phyloP scores from a whole-genome alignment of 225 moss, liverwort and hornwort genomes.

The Straminergon stramineum region DNA sequence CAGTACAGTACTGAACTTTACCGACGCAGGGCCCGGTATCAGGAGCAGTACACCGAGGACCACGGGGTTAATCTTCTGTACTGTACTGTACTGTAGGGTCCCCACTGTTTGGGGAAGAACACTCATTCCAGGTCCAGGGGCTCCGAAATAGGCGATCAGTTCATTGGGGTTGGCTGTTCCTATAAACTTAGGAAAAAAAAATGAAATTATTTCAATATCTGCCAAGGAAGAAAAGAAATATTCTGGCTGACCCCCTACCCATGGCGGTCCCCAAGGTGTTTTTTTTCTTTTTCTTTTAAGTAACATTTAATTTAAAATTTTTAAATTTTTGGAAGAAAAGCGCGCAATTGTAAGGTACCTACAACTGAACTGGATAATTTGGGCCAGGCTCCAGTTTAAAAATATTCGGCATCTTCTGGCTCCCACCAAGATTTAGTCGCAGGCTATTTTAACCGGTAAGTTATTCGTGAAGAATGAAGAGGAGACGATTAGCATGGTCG shows the following conservation, averaged over 20 bases:
- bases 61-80: too few relatives aligned
- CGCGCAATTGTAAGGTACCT: background rate
- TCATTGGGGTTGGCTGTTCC: background rate
- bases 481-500: too few relatives aligned
- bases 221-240: background rate
- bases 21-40: background rate
- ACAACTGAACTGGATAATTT: background rate
- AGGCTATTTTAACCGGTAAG: too few relatives aligned
- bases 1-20: background rate
- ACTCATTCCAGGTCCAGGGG: background rate
- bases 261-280: too few relatives aligned
- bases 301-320: background rate
- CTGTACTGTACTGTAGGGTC: background rate
- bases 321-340: background rate
- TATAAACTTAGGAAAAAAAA: too few relatives aligned
- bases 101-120: background rate
- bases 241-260: background rate
- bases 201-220: too few relatives aligned
- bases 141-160: background rate
- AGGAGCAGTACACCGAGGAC: background rate
- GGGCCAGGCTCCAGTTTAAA: background rate
- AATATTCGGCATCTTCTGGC: background rate
- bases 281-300: too few relatives aligned
- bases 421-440: background rate
- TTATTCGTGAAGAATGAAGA: too few relatives aligned